Evolutionary conservation across 2,329 filamentous ascomycete species (phyloP).

Genomic region (Rutstroemia sp.): DNA sequence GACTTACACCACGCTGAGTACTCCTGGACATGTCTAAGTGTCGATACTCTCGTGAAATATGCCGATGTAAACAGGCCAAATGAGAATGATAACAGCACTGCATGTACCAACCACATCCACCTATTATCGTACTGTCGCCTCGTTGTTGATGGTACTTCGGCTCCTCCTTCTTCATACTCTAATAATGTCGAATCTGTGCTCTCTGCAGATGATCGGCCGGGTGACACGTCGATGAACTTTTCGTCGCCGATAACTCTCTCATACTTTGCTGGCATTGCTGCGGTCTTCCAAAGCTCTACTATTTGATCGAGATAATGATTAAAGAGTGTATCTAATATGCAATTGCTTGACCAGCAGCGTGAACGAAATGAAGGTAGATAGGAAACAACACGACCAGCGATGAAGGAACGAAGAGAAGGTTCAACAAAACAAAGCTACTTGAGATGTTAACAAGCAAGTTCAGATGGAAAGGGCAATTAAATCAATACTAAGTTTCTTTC

Average conservation of each 20-base stretch:
- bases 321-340: neutral
- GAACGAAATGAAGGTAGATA: neutral
- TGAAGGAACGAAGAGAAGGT: neutral
- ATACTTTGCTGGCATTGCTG: constrained; percentile 23
- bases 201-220: constrained; percentile 18
- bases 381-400: neutral
- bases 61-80: constrained; percentile 23
- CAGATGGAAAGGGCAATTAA: neutral
- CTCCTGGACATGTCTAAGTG: constrained; percentile 27
- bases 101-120: constrained; percentile 27
- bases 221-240: constrained; percentile 18
- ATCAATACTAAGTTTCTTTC: too few relatives aligned
- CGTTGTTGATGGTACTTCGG: neutral
- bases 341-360: neutral
- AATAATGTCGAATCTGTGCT: constrained; percentile 16
- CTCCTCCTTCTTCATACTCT: constrained; percentile 15
- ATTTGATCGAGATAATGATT: neutral
- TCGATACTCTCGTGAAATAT: constrained; percentile 22
- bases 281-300: too few relatives aligned
- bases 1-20: constrained; percentile 41
- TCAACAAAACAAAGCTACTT: neutral
- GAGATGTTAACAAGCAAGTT: neutral
- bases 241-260: constrained; percentile 20
- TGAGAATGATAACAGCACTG: constrained; percentile 21
- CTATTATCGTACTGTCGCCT: constrained; percentile 10